phyloP scores from a whole-genome alignment of 257 asterid genomes.

The Nicotiana sylvestris region DNA sequence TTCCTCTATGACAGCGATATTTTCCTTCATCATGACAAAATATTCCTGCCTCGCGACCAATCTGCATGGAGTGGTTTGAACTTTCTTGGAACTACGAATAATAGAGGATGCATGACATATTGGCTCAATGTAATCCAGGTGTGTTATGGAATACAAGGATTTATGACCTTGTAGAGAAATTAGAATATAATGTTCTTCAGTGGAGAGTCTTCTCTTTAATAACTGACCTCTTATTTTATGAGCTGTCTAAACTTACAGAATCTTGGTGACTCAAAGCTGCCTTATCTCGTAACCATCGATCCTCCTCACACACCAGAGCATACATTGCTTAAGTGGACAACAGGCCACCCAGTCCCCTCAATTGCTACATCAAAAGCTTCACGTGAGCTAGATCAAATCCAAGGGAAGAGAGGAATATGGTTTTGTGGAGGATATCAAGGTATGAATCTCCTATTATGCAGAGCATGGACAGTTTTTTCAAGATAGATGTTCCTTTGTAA shows the following conservation, averaged over 20 bases:
- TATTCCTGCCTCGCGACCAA: constrained; percentile 55
- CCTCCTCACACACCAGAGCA: constrained; percentile 64
- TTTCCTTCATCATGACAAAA: constrained; percentile 62
- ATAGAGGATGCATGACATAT: constrained; percentile 50
- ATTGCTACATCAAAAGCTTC: constrained; percentile 87
- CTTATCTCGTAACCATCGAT: constrained; percentile 69
- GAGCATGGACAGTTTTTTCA: no score
- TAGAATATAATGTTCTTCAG: neutral
- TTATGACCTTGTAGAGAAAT: neutral
- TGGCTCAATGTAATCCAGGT: constrained; percentile 80
- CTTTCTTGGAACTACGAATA: constrained; percentile 51
- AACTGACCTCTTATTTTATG: neutral
- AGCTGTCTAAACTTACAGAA: constrained; percentile 35
- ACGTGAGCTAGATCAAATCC: constrained; percentile 51
- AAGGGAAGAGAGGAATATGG: constrained; percentile 59
- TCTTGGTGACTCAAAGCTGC: constrained; percentile 47
- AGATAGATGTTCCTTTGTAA: no score
- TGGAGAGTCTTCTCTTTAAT: neutral
- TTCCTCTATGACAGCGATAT: constrained; percentile 54
- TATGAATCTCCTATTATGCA: no score
- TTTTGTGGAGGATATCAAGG: constrained; percentile 51
- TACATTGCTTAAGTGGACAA: constrained; percentile 66
- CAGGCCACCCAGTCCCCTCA: constrained; percentile 88
- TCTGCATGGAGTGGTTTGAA: constrained; percentile 77
- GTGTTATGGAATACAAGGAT: neutral